Evolutionary conservation across 306 rosid species (phyloP).

Genomic region (Pterocarpus santalinus): DNA sequence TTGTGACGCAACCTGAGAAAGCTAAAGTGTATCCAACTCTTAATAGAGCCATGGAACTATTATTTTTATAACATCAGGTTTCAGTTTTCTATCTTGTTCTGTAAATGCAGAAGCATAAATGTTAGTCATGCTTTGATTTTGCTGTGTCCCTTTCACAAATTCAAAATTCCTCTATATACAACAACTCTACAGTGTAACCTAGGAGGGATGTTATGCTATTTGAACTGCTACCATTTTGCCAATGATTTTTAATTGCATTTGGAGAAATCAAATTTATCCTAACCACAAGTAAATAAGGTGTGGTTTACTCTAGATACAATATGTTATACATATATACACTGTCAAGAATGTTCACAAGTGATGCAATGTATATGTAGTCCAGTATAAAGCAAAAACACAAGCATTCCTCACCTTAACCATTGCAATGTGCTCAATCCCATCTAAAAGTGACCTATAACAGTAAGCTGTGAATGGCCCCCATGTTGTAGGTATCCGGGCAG

Average conservation of each 20-base stretch:
- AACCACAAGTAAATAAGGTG: conserved; percentile 1
- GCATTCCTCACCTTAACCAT: conserved; percentile 87
- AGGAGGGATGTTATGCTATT: not conserved
- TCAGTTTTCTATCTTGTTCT: no score
- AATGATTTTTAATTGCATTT: conserved; percentile 4
- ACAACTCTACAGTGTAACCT: conserved; percentile 3
- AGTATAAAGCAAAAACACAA: conserved; percentile 17
- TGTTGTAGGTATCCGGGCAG: conserved; percentile 90
- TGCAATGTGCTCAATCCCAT: conserved; percentile 96
- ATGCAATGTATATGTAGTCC: conserved; percentile 5
- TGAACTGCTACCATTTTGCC: conserved; percentile 5
- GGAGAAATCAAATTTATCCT: conserved; percentile 9
- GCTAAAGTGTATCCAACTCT: no score
- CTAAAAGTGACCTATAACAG: conserved; percentile 83
- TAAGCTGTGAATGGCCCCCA: conserved; percentile 93
- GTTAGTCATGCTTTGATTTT: conserved; percentile 8
- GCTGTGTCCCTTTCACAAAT: not conserved
- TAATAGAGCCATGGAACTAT: no score
- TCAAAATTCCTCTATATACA: not conserved
- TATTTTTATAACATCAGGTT: no score
- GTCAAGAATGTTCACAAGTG: not conserved
- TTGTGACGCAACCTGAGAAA: no score
- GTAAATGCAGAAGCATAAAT: conserved; percentile 1
- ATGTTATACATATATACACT: conserved; percentile 5
- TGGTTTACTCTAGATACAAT: conserved; percentile 6